Evolutionary conservation across 352 stramenopile genomes (phyloP).

Genomic region (Blastocystis hominis): DNA sequence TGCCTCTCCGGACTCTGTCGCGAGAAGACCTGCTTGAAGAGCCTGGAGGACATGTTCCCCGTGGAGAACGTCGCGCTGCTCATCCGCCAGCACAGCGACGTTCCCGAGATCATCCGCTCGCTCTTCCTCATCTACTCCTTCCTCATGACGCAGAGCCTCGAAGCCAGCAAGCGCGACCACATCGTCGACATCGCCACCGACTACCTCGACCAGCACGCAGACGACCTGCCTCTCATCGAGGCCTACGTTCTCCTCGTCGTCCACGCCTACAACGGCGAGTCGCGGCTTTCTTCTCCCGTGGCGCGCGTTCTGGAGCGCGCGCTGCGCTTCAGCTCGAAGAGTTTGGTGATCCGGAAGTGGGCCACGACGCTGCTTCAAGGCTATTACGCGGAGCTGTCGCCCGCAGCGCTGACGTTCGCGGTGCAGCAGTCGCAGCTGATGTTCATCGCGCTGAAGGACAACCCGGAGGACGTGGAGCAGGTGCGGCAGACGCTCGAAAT

Average conservation of each 20-base stretch:
- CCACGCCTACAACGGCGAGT: constrained; percentile 12
- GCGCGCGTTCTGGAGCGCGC: not conserved
- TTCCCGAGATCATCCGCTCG: not conserved
- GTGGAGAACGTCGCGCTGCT: not conserved
- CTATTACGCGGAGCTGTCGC: not conserved
- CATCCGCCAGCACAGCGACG: not conserved
- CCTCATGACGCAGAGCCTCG: not conserved
- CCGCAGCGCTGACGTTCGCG: not conserved
- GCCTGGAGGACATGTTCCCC: not conserved
- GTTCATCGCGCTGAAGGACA: constrained; percentile 26
- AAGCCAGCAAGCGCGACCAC: not conserved
- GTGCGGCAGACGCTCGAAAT: not conserved
- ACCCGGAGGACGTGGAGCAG: not conserved
- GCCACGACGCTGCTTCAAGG: not conserved
- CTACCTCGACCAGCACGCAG: constrained; percentile 6
- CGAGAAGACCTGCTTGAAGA: not conserved
- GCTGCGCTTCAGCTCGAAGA: not conserved
- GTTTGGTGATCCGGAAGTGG: not conserved
- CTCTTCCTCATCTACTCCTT: constrained; percentile 43
- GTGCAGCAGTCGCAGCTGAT: not conserved
- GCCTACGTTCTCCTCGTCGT: constrained; percentile 44
- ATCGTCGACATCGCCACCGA: constrained; percentile 17
- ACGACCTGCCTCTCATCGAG: constrained; percentile 9
- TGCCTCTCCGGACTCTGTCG: constrained; percentile 14
- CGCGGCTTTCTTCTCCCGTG: not conserved